Evolutionary conservation across 257 asterid species (phyloP), one percentile per base, ranked within the genome.

Genomic region (Plantago ovata): DNA sequence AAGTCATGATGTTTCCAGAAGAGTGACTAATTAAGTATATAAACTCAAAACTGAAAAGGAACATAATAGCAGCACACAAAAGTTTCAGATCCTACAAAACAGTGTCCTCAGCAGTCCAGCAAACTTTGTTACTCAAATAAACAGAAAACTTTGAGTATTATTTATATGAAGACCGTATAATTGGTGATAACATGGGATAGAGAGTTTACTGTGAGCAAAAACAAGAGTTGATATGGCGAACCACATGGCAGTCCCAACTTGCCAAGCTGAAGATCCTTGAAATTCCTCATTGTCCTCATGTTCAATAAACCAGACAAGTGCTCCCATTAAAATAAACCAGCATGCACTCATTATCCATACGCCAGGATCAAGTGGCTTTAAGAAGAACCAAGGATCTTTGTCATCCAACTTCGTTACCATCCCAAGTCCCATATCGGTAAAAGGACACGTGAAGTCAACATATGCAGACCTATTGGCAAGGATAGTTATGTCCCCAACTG

Each of bases 391-490:
- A 32, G 58, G 71, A 52, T 61, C 72, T 11, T 45, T 64, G 39
- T 40, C 57, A 7, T 39, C 69, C 41, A 68, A 33, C 44, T 50
- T 66, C 32, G 69, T 66, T 13, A 76, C 59, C 41, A 65, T 13
- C 38, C 83, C 86, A 20, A 52, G 49, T 4, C 77, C 81, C 6
- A 66, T 24, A 36, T 77, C 83, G 1, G 81, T 64, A 67, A 18
- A 80, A 20, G 86, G 78, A 56, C 48, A 24, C 1, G 86, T 76
- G 70, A 80, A 80, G 64, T 80, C 83, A 18, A 60, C 81, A 62
- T 73, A 68, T 58, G 9, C 12, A 33, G 71, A 73, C 75, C 83
- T 68, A 33, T 68, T 56, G 46, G 69, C 13, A 47, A 66, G 69
- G 54, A 73, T 65, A n/a, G 83, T 64, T 15, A 71, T 62, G 49